These are phyloP conservation scores for Penicillium sp. DNA, from an alignment of 2,329 filamentous ascomycete genomes.

Conservation along the genomic window DNA sequence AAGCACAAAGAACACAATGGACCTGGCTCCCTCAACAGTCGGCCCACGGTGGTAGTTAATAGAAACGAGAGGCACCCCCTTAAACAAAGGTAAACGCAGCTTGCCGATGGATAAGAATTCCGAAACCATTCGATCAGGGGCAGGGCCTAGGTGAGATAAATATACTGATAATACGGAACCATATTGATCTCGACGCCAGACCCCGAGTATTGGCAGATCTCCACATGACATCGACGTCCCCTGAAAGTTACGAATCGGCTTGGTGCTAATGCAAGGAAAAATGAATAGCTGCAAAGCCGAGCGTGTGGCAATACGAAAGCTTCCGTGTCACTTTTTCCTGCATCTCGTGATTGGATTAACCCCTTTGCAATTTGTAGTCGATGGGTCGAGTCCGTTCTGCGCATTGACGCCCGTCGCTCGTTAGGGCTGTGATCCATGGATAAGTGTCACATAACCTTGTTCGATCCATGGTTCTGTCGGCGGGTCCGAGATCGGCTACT, in stretches of 20 bases:
- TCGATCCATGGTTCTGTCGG: not conserved
- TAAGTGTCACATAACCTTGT: conserved; percentile 3
- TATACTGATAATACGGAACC: conserved; percentile 3
- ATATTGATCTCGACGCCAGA: conserved; percentile 4
- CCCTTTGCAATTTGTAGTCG: conserved; percentile 1
- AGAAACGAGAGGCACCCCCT: not conserved
- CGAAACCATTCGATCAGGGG: conserved; percentile 3
- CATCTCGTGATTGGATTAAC: conserved; percentile 13
- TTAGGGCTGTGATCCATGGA: conserved; percentile 8
- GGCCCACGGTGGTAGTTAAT: not conserved
- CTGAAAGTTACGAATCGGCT: conserved; percentile 7
- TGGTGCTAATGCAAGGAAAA: conserved; percentile 24
- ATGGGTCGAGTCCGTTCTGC: conserved; percentile 9
- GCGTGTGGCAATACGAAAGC: conserved; percentile 21
- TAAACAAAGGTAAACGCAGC: not conserved
- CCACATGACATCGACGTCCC: conserved; percentile 9
- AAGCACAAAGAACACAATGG: not conserved
- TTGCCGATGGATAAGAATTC: conserved; percentile 12
- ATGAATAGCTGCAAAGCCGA: conserved; percentile 16
- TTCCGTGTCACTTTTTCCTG: conserved; percentile 14
- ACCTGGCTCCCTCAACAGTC: not conserved
- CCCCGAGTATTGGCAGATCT: conserved; percentile 8
- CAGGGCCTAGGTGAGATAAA: conserved; percentile 1
- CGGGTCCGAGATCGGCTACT: conserved; percentile 2
- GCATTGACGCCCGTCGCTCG: conserved; percentile 6